Base-by-base conservation (phyloP, 768 basidiomycete genomes). In the Mycena maculata region DNA sequence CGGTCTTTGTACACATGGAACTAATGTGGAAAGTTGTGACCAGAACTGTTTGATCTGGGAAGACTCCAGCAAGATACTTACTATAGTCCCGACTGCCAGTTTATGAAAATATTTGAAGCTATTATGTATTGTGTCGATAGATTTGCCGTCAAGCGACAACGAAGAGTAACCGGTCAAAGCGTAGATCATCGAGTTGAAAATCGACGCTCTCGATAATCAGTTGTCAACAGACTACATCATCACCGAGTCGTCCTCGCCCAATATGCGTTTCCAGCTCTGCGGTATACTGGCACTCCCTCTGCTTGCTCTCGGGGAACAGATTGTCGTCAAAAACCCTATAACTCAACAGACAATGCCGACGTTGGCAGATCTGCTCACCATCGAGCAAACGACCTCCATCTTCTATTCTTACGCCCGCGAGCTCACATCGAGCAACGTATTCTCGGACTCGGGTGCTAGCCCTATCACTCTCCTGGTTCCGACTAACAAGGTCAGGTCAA, bases 401-500 rank as follows among this genome's bases (percentile, higher is more conserved):
- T 95, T 93, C 83, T 94, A 89, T 75, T 88, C 91, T 0, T 95
- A 95, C 75, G 91, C 92, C 5, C 85, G 93, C 8, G 93, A 94
- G 72, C 80, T 89, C 2, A 83, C 87, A 70, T 70, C 90, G n/a
- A 90, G 88, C 74, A 72, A 75, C 31, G 80, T 82, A 12, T 85
- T 95, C 54, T 74, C 76, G 20, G 79, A 83, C 36, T 60, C 74
- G 9, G 60, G 61, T n/a, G 61, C 73, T 2, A 81, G 77, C 9
- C 16, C 50, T n/a, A 77, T 81, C 60, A 94, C 94, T 0, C 57
- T 96, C 12, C 84, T 97, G 45, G 94, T 90, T 6, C 95, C 95
- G 0, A 93, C 92, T 27, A 96, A 97, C 78, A 92, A 91, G n/a
- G n/a, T n/a, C n/a, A n/a, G n/a, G n/a, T n/a, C n/a, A n/a, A n/a